Base-by-base conservation (phyloP, 805 yeast species). In the Soucietia sequanensis region DNA sequence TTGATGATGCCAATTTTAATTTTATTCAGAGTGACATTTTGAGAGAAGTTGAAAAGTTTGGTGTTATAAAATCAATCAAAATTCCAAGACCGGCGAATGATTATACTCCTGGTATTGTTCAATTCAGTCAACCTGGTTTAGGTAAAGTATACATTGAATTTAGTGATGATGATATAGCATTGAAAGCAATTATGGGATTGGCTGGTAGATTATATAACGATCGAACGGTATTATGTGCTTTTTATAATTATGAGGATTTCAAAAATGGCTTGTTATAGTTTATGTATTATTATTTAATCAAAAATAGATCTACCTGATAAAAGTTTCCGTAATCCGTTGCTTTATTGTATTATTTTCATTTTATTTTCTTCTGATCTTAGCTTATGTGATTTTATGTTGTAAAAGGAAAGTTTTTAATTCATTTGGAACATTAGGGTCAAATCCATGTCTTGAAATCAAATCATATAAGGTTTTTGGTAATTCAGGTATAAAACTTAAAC, bases 71-170 rank as follows among this genome's bases (percentile, higher is more conserved):
- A 11, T 66, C 74, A 3, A 59, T 86, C 1, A 70, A 69, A 37
- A 75, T 88, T 12, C 89, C 93, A 0, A 68, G 72, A 44, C 89
- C 81, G 0, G 79, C 50, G 41, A 72, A 52, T 69, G 76, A 50
- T 48, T 71, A 44, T 63, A 70, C 52, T 36, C 75, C 60, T 37
- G 72, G 62, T 31, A 40, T 65, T 23, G 54, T 51, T 25, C 66
- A 61, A 33, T 60, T 61, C 31, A 48, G 60, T 3, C 65, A 67
- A 23, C 69, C 82, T 2, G 86, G 84, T 5, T 70, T 81, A 31
- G 96, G 96, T 0, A 81, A 77, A 42, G 70, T 88, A 0, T 88
- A 70, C 54, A 76, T 85, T 15, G 78, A 81, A 54, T 89, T 84
- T 57, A 69, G 66, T 1, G 62, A 65, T 9, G 58, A 66, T 2